Base-by-base conservation (phyloP, 2,329 filamentous ascomycete genomes). In the Endothia cerciana region DNA sequence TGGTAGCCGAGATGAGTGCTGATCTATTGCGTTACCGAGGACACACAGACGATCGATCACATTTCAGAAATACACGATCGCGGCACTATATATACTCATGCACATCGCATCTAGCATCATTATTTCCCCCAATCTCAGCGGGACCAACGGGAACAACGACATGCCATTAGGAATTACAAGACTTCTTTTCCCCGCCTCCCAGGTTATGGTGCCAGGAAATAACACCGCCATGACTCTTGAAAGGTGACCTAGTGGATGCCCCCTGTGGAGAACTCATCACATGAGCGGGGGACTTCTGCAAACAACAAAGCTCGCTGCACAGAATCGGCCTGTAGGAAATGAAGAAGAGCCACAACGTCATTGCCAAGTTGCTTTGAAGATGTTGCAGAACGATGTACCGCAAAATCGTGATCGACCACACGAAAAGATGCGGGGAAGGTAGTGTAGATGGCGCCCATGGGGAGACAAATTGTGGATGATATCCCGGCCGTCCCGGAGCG, bases 241-340 rank as follows among this genome's bases (percentile, higher is more conserved):
- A 41, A 28, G 56, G 13, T 38, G 19, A 15, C 22, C 55, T 57
- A 57, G 55, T 38, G 55, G 55, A 38, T n/a, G 30, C 30, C n/a
- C 33, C 13, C 33, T 38, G 55, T 58, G 56, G 56, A 25, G 56
- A 58, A 58, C 0, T 43, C 56, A 22, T 58, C 56, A 58, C 36
- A 58, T 58, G 36, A 30, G n/a, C 56, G 25, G 38, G 56, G 36
- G 38, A 28, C n/a, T 41, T 41, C 38, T 58, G 25, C 10, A 58
- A 43, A 17, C 33, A 15, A 19, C 17, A 15, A 55, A 55, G 51
- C 30, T 25, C 28, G 17, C 51, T 55, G 51, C 30, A 55, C 3
- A 17, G 33, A 55, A 28, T 55, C 51, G 51, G 17, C 36, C 56
- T 22, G 56, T 11, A 8, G 15, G 7, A 28, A 13, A 19, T 43